These are phyloP conservation scores for Xylaria sp. DNA, from an alignment of 495 filamentous ascomycete genomes.

Conservation along the genomic window DNA sequence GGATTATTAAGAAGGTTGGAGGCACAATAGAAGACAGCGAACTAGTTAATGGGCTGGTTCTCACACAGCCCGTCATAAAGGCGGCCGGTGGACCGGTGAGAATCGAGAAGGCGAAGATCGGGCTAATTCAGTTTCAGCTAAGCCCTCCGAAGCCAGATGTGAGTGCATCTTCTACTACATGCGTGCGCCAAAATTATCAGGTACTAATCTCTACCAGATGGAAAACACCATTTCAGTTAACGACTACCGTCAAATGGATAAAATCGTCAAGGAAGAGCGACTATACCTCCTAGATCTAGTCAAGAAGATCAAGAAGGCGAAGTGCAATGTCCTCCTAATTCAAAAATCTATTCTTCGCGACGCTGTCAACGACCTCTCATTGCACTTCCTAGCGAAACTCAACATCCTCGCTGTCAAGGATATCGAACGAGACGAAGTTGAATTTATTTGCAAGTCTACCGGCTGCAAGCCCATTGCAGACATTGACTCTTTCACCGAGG, in stretches of 20 bases:
- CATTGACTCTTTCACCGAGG: conserved; percentile 97
- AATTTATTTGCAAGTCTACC: conserved; percentile 97
- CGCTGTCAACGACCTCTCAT: conserved; percentile 93
- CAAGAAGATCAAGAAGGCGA: conserved; percentile 99
- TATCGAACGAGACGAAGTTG: conserved; percentile 97
- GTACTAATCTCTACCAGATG: conserved; percentile 66
- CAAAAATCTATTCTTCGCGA: conserved; percentile 98
- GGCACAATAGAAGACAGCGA: conserved; percentile 98
- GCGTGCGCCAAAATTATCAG: background rate
- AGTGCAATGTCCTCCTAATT: conserved; percentile 98
- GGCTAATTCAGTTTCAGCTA: conserved; percentile 97
- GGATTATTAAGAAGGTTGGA: conserved; percentile 96
- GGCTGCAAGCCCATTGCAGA: conserved; percentile 99
- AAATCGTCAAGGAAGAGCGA: conserved; percentile 98
- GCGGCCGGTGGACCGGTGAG: conserved; percentile 87
- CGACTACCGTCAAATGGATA: conserved; percentile 99
- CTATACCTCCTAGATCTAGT: conserved; percentile 97
- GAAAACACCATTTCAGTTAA: conserved; percentile 99
- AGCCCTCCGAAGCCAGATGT: conserved; percentile 98
- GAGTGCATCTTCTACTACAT: conserved; percentile 46
- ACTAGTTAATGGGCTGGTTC: conserved; percentile 92
- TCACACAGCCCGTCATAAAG: conserved; percentile 93
- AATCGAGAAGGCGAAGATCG: conserved; percentile 97
- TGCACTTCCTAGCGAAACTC: conserved; percentile 96
- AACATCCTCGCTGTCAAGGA: conserved; percentile 96